A percentile compares a stretch with the other conserved stretches of the same genome.
These are phyloP conservation scores for Eucalyptus regnans DNA, from an alignment of 345 rosid genomes.

Conservation along the genomic window DNA sequence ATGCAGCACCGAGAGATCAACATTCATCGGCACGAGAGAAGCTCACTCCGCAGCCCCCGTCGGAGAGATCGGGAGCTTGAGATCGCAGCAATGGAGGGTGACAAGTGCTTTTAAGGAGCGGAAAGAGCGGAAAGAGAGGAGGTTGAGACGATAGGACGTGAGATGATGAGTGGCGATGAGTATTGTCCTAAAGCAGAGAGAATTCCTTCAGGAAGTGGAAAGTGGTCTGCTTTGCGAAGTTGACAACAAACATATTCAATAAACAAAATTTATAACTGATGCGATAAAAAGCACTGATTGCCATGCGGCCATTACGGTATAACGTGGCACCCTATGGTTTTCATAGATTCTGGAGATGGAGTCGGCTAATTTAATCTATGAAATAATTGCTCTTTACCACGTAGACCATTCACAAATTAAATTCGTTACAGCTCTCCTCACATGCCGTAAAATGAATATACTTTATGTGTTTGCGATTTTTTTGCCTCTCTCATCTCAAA, in stretches of 20 bases:
- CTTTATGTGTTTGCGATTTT: neutral
- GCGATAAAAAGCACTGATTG: neutral
- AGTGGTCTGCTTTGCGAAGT: neutral
- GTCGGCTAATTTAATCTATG: neutral
- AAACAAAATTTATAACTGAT: neutral
- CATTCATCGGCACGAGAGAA: neutral
- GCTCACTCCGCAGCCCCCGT: neutral
- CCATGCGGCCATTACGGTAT: neutral
- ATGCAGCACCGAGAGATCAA: neutral
- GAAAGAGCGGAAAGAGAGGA: neutral
- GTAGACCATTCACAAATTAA: neutral
- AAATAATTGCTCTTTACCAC: neutral
- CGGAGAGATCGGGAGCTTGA: neutral
- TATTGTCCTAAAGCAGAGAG: neutral
- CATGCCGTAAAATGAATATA: neutral
- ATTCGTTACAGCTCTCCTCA: accelerated
- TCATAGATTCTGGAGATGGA: neutral
- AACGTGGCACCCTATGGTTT: neutral
- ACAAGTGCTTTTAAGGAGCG: neutral
- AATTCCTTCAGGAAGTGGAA: neutral
- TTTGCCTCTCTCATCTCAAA: accelerated
- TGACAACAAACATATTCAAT: neutral
- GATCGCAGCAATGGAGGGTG: neutral
- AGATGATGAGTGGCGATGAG: neutral
- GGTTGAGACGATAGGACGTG: neutral